Base-by-base conservation (phyloP, 306 rosid genomes). In the Corylus heterophylla region DNA sequence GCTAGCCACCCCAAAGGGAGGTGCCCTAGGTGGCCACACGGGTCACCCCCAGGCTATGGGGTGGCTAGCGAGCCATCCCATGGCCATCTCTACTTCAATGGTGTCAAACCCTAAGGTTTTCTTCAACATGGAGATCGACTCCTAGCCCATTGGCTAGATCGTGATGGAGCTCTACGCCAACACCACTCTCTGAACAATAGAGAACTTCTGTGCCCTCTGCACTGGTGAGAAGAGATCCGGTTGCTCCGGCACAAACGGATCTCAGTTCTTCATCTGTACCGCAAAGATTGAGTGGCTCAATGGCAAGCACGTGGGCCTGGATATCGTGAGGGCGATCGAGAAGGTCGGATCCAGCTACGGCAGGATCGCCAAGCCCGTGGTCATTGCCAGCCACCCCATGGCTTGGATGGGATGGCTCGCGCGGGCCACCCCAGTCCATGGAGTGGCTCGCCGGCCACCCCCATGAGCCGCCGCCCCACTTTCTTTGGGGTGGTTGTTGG, bases 131-230 rank as follows among this genome's bases (percentile, higher is more conserved):
- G 49, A 90, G 1, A 45, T 92, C 77, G 97, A 92, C 11, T 90
- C 85, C 63, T 51, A 73, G n/a, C 81, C 93, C 0, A 87, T 78
- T 2, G 97, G 98, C 18, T 88, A 97, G 12, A 80, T 94, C 74
- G 77, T 92, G 3, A 92, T 94, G 87, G 97, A 94, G 90, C 97
- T 94, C n/a, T 94, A 1, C 69, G 95, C 97, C 2, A 94, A 92
- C 49, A 79, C 82, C 18, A 88, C 91, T 18, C 97, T 97, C 0
- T 78, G 72, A 12, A 94, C 97, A 7, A 97, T 97, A 11, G 97
- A 94, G 86, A 94, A 94, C 77, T 94, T 94, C 86, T 90, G 98
- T 10, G 97, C 98, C 8, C 97, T 94, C 55, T 94, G 97, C 88
- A 94, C 95, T 22, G 94, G 98, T 62, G 98, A 94, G 93, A 94